A percentile compares a stretch with the other conserved stretches of the same genome.
Conservation (phyloP, 73 alveolate species). For the Paraurostyla sp. region DNA sequence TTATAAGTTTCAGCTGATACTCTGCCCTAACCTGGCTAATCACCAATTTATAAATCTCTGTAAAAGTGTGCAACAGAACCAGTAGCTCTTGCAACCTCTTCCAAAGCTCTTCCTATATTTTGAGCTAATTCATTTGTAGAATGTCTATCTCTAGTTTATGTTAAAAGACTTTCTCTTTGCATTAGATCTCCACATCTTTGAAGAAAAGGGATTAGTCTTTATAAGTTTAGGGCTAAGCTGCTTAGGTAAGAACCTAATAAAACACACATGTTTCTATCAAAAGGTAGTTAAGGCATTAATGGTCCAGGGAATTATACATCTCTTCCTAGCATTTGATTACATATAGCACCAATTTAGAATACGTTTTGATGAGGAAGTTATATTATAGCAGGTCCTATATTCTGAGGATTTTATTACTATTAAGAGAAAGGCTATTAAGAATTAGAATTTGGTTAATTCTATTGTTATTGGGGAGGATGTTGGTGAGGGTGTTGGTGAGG, state of each 20-base stretch:
- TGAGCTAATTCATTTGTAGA: slow-evolving; percentile 52
- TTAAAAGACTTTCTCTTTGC: slow-evolving; percentile 58
- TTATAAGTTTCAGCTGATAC: not conserved
- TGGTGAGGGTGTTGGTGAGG: not conserved
- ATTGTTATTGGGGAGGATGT: not conserved
- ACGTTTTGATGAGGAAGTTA: slow-evolving; percentile 62
- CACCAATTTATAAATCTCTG: slow-evolving; percentile 36
- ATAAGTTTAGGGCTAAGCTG: slow-evolving; percentile 3
- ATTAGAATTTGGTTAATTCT: not conserved
- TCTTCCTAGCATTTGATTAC: slow-evolving; percentile 62
- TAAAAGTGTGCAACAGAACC: slow-evolving; percentile 58
- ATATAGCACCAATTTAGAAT: slow-evolving; percentile 11
- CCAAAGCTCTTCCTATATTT: slow-evolving; percentile 57
- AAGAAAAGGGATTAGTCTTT: slow-evolving; percentile 56
- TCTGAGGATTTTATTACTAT: not conserved
- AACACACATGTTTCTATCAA: slow-evolving; percentile 32
- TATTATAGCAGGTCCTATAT: not conserved
- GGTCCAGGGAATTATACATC: slow-evolving; percentile 72
- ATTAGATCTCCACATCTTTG: slow-evolving; percentile 70
- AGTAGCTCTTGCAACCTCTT: slow-evolving; percentile 60
- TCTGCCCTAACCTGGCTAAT: slow-evolving; percentile 14
- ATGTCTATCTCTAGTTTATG: slow-evolving; percentile 64
- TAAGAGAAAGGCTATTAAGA: not conserved
- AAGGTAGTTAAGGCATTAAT: slow-evolving; percentile 61
- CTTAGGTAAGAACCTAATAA: slow-evolving; percentile 56